These are phyloP conservation scores for Tuber microsphaerosporum DNA, from an alignment of 495 filamentous ascomycete genomes.

Conservation along the genomic window DNA sequence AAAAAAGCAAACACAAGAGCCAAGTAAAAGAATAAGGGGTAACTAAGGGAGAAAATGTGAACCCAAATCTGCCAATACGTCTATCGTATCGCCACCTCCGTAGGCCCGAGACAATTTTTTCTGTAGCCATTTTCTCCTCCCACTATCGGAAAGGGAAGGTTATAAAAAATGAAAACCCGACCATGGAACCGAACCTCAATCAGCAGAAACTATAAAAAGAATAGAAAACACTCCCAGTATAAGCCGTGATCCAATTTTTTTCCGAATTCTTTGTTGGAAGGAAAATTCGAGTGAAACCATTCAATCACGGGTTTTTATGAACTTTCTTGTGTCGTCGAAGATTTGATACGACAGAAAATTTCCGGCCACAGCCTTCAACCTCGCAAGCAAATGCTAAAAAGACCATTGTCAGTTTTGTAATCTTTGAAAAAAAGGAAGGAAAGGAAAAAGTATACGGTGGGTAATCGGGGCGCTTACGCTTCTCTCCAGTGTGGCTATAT, in stretches of 20 bases:
- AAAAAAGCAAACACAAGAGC: conserved; percentile 46
- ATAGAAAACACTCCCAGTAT: conserved; percentile 32
- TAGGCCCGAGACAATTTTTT: not conserved
- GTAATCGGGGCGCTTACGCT: conserved; percentile 63
- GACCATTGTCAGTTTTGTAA: conserved; percentile 17
- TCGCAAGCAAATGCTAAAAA: conserved; percentile 80
- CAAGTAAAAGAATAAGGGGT: conserved; percentile 36
- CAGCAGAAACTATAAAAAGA: conserved; percentile 33
- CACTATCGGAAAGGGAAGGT: not conserved
- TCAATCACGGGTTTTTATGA: conserved; percentile 56
- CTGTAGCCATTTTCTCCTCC: not conserved
- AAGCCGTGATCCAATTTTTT: conserved; percentile 11
- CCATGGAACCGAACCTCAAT: conserved; percentile 29
- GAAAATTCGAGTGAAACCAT: conserved; percentile 22
- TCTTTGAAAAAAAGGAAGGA: conserved; percentile 4
- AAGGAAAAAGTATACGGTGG: conserved; percentile 2
- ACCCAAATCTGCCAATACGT: conserved; percentile 16
- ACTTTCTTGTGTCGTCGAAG: conserved; percentile 92
- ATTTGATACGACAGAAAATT: conserved; percentile 98
- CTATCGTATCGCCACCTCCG: not conserved
- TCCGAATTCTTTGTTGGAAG: conserved; percentile 15
- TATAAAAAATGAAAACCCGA: not conserved
- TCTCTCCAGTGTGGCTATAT: conserved; percentile 98
- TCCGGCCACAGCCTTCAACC: conserved; percentile 87
- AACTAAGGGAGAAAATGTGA: conserved; percentile 38